phyloP scores from a whole-genome alignment of 768 basidiomycete genomes.

The Tulasnella sp. region DNA sequence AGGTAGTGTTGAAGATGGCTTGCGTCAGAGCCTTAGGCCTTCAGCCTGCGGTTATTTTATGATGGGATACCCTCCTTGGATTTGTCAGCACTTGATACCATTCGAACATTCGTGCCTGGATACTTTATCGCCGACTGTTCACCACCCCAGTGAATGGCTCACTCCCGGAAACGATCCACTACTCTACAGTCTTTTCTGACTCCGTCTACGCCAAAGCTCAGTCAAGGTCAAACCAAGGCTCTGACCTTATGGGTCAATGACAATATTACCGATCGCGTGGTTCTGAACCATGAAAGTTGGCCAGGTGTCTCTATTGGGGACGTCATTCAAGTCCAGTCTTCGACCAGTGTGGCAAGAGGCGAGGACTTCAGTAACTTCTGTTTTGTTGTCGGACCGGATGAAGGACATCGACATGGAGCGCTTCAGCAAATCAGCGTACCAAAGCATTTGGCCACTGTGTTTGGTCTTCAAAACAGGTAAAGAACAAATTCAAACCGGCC shows the following conservation, averaged over 20 bases:
- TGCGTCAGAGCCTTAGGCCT: no score
- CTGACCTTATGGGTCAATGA: slow-evolving; percentile 9
- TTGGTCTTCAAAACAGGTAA: slow-evolving; percentile 61
- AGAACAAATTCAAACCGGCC: no score
- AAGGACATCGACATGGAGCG: slow-evolving; percentile 1
- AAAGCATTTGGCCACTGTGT: slow-evolving; percentile 57
- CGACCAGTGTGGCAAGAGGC: slow-evolving; percentile 31
- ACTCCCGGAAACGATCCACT: slow-evolving; percentile 6
- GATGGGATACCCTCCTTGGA: no score
- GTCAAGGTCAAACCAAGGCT: slow-evolving; percentile 1
- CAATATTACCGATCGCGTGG: slow-evolving; percentile 27
- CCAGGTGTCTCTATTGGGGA: slow-evolving; percentile 72
- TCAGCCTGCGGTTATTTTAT: no score
- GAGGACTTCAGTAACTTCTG: slow-evolving; percentile 35
- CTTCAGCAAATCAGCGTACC: slow-evolving; percentile 57
- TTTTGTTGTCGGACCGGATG: slow-evolving; percentile 57
- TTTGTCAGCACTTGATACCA: no score
- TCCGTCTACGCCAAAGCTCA: neutral
- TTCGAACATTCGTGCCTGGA: no score
- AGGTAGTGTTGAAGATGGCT: no score
- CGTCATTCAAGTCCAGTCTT: slow-evolving; percentile 41
- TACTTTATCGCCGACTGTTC: no score
- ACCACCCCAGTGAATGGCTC: slow-evolving; percentile 2
- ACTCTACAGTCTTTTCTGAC: neutral
- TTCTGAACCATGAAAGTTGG: slow-evolving; percentile 65